Evolutionary conservation across 345 rosid species (phyloP), one percentile per base, ranked within the genome.

Genomic region (Atalantia buxifolia): DNA sequence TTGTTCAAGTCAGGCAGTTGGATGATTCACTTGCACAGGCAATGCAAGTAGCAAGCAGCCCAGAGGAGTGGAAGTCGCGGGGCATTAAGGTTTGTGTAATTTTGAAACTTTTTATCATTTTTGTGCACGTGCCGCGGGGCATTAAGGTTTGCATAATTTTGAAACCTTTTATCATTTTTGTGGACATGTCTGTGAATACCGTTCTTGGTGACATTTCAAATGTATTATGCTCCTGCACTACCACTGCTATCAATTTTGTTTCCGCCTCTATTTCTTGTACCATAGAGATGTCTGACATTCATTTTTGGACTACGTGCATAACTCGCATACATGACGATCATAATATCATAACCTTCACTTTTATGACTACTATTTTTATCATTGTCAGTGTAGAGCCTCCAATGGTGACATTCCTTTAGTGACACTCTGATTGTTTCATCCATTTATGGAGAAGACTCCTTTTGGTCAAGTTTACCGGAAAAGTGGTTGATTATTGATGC

Each of bases 11-110:
- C 12, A 74, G 83, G 71, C 71, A 77, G 75, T 63, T 85, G 62
- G 89, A 89, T 77, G 79, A 75, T 56, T 76, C 75, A 12, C 80
- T 87, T 31, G 86, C 83, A 21, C 84, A 76, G 67, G 84, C 78
- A 68, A 87, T 87, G 88, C 84, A 81, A 78, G 86, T 85, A 30
- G 70, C 83, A 35, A 85, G 88, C 86, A 89, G 83, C 76, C 73
- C 81, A 5, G 88, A 84, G 42, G 88, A 89, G 66, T 89, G 89
- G 89, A 87, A 83, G 75, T 83, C 82, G 0, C 83, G 56, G 25
- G 92, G 89, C 33, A 59, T 71, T 56, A 86, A 89, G 90, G 92
- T 89, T 55, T n/a, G 71, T 6, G 0, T 36, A 35, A 5, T 35
- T 5, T 35, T 35, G 36, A 35, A 35, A 35, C 36, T 35, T 35